Evolutionary conservation across 192 early-diverging fungal genomes (phyloP).

Genomic region (Backusella circina): DNA sequence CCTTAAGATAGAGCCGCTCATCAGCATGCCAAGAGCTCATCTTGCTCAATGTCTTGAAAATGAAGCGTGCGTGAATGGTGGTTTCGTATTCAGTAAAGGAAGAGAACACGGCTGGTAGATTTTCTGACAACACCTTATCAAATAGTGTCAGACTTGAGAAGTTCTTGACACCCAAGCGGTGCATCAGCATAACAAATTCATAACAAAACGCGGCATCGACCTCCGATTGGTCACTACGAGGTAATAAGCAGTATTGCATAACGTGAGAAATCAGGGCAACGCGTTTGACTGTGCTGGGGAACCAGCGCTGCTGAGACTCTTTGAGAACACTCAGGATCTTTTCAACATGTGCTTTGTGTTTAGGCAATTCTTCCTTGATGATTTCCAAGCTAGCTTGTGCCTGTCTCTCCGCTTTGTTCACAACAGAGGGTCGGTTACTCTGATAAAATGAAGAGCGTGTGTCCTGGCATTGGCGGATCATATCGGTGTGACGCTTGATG

Average conservation of each 20-base stretch:
- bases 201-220: conserved; percentile 74
- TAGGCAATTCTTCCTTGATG: conserved; percentile 20
- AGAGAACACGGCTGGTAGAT: conserved; percentile 48
- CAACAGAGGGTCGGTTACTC: conserved; percentile 9
- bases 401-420: conserved; percentile 16
- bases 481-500: conserved; percentile 47
- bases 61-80: conserved; percentile 62
- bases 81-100: conserved; percentile 73
- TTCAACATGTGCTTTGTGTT: conserved; percentile 24
- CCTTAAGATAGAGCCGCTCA: conserved; percentile 44
- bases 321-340: conserved; percentile 11
- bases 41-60: conserved; percentile 50
- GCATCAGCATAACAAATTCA: conserved; percentile 69
- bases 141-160: conserved; percentile 71
- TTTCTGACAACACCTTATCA: conserved; percentile 53
- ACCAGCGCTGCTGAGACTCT: conserved; percentile 22
- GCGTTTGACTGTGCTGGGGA: conserved; percentile 27
- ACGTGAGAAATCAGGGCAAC: conserved; percentile 40
- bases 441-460: conserved; percentile 17
- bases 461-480: conserved; percentile 23
- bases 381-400: conserved; percentile 23
- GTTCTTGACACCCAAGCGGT: conserved; percentile 61
- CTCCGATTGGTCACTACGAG: conserved; percentile 59
- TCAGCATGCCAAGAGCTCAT: conserved; percentile 58
- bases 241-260: conserved; percentile 72